Percentiles rank a stretch among this genome's conserved stretches.
Conservation (phyloP, 140 eudicot species). For the Erigeron philadelphicus region DNA sequence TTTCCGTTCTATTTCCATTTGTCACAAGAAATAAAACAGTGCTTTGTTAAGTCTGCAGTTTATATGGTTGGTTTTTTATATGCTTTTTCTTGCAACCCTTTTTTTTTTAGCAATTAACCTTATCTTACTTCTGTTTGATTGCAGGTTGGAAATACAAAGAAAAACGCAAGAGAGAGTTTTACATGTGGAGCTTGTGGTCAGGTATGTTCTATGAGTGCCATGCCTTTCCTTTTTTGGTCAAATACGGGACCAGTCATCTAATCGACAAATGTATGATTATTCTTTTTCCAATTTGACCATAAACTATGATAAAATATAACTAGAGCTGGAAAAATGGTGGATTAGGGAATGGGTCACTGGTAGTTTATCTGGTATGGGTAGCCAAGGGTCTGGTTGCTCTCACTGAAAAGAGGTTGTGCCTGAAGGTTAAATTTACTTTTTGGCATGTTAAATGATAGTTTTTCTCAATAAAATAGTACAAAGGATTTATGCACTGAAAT, state of each 20-base stretch:
- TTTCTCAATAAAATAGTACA: not conserved
- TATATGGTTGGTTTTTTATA: not conserved
- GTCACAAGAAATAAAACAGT: not conserved
- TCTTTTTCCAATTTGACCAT: no score
- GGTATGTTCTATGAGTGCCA: slow-evolving; percentile 41
- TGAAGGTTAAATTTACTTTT: not conserved
- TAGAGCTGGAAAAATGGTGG: not conserved
- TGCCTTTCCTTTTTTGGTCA: not conserved
- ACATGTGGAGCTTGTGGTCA: slow-evolving; percentile 98
- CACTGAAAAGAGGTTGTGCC: not conserved
- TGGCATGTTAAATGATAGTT: no score
- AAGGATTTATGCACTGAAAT: no score
- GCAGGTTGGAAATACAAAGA: slow-evolving; percentile 78
- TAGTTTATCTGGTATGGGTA: not conserved
- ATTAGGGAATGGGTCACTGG: not conserved
- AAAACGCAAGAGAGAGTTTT: slow-evolving; percentile 85
- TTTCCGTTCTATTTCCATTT: not conserved
- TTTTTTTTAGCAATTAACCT: not conserved
- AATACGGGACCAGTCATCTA: not conserved
- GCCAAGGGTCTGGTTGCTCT: not conserved
- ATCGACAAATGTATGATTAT: not conserved
- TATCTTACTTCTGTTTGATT: slow-evolving; percentile 8
- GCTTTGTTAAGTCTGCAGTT: not conserved
- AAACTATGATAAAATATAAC: no score
- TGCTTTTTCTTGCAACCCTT: not conserved